A percentile compares a stretch with the other conserved stretches of the same genome.
phyloP scores from a whole-genome alignment of 2,329 filamentous ascomycete species.

The Aotearoamyces nothofagi region DNA sequence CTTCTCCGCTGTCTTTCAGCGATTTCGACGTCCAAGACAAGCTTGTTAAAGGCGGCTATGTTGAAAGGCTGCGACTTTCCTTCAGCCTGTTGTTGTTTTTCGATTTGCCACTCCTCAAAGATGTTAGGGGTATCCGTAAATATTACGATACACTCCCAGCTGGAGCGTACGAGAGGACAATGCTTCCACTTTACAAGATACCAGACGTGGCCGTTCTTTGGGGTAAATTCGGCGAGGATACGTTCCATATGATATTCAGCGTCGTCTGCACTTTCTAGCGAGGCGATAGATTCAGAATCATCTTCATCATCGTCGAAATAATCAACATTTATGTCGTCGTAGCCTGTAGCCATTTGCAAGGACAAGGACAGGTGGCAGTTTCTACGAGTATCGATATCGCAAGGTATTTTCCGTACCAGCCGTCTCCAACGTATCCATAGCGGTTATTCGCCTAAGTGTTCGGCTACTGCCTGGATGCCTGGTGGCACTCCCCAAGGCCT shows the following conservation, averaged over 20 bases:
- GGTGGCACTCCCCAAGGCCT: too few species aligned
- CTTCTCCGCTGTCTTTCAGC: constrained; percentile 13
- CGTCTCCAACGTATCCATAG: too few species aligned
- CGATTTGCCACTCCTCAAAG: constrained; percentile 14
- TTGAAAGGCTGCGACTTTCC: constrained; percentile 17
- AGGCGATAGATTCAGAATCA: constrained; percentile 16
- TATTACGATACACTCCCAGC: constrained; percentile 15
- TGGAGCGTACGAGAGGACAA: constrained; percentile 17
- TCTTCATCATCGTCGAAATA: constrained; percentile 5
- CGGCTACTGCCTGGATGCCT: too few species aligned
- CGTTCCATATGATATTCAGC: constrained; percentile 16
- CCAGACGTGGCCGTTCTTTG: constrained; percentile 12
- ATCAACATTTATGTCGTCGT: not conserved
- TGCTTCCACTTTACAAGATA: constrained; percentile 20
- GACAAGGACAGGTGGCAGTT: not conserved
- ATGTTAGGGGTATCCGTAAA: constrained; percentile 12
- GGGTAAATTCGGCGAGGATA: constrained; percentile 14
- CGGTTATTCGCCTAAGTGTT: too few species aligned
- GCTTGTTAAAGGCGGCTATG: constrained; percentile 13
- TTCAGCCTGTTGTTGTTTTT: constrained; percentile 14
- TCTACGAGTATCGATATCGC: too few species aligned
- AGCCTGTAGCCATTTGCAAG: not conserved
- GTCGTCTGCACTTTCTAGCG: constrained; percentile 17
- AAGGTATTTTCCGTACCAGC: too few species aligned
- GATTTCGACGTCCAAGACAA: constrained; percentile 11